phyloP scores from a whole-genome alignment of 2,329 filamentous ascomycete genomes.

The Didymella keratinophila region DNA sequence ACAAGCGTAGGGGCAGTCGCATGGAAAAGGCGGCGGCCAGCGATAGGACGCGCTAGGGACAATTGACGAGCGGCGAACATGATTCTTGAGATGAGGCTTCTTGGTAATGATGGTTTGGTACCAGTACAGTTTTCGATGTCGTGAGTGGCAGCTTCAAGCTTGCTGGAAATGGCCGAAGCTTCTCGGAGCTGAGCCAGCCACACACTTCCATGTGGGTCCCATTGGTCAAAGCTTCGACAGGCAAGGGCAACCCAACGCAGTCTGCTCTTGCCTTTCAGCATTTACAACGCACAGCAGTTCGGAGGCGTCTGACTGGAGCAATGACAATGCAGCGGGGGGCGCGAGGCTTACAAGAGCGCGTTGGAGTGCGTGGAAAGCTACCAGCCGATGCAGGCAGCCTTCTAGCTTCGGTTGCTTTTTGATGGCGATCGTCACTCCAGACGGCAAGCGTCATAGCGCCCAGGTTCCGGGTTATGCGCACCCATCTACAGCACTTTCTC shows the following conservation, averaged over 20 bases:
- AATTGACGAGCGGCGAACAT: conserved; percentile 41
- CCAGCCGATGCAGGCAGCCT: conserved; percentile 15
- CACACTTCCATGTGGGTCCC: background rate
- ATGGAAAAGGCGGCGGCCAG: conserved; percentile 64
- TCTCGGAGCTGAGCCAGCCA: conserved; percentile 19
- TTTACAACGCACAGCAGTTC: background rate
- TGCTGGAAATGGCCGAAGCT: conserved; percentile 9
- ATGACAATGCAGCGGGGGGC: conserved; percentile 1
- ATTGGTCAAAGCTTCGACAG: conserved; percentile 11
- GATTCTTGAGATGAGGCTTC: conserved; percentile 14
- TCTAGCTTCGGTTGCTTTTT: conserved; percentile 16
- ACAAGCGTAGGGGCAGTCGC: conserved; percentile 69
- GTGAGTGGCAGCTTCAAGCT: conserved; percentile 16
- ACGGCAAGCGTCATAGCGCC: conserved; percentile 19
- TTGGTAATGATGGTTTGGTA: conserved; percentile 12
- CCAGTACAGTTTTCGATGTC: conserved; percentile 17
- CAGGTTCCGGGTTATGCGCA: conserved; percentile 13
- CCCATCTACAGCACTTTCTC: conserved; percentile 7
- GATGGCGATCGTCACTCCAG: conserved; percentile 19
- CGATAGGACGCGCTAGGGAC: conserved; percentile 28
- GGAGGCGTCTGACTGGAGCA: background rate
- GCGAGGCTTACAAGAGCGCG: conserved; percentile 2
- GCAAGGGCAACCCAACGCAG: conserved; percentile 13
- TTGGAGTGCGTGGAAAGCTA: background rate
- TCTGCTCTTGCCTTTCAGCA: conserved; percentile 1